Evolutionary conservation across 1,284 basidiomycete genomes (phyloP).

Genomic region (Malassezia cuniculi): DNA sequence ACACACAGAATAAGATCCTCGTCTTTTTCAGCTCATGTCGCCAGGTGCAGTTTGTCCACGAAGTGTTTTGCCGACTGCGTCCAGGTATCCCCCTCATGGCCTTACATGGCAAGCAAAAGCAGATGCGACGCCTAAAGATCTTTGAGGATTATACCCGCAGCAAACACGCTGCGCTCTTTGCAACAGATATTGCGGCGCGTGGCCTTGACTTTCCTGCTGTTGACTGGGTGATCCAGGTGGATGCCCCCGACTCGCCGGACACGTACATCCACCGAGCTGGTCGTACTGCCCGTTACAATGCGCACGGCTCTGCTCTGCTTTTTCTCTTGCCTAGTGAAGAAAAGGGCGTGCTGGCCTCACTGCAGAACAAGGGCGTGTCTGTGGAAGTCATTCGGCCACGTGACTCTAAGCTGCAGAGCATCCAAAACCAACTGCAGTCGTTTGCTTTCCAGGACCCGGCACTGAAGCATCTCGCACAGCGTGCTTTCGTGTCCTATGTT

Average conservation of each 20-base stretch:
- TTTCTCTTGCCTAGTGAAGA: constrained; percentile 82
- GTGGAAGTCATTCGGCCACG: constrained; percentile 72
- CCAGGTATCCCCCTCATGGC: constrained; percentile 82
- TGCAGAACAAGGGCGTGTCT: constrained; percentile 60
- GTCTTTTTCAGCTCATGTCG: constrained; percentile 93
- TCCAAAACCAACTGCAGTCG: constrained; percentile 78
- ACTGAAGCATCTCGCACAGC: constrained; percentile 89
- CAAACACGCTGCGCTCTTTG: constrained; percentile 38
- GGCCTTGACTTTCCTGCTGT: constrained; percentile 93
- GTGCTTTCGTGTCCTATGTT: constrained; percentile 94
- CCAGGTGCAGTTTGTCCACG: constrained; percentile 74
- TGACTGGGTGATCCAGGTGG: constrained; percentile 95
- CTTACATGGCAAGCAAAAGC: constrained; percentile 93
- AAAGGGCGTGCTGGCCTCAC: constrained; percentile 64
- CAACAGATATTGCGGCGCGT: constrained; percentile 89
- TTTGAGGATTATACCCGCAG: constrained; percentile 35
- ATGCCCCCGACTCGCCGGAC: constrained; percentile 93
- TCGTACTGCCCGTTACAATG: constrained; percentile 82
- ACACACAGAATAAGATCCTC: constrained; percentile 78
- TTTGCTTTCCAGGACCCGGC: constrained; percentile 90
- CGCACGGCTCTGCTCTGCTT: constrained; percentile 71
- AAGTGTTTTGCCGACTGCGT: constrained; percentile 86
- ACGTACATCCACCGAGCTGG: constrained; percentile 97
- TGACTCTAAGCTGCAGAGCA: constrained; percentile 71
- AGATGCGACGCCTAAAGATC: constrained; percentile 60